Conservation (phyloP, 768 basidiomycete species). For the Leccinum arenicola region DNA sequence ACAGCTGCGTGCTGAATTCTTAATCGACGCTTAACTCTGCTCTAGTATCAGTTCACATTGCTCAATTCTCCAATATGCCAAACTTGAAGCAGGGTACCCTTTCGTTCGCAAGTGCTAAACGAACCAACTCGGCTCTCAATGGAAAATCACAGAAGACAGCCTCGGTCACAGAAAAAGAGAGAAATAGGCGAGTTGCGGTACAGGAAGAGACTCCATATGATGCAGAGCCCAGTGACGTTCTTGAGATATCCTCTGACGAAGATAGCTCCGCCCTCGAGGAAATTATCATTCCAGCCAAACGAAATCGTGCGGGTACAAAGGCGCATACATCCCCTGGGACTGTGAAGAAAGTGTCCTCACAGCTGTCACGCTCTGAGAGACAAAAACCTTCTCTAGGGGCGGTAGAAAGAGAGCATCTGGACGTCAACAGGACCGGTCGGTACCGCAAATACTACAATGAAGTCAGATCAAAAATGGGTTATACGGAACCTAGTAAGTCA, state of each 20-base stretch:
- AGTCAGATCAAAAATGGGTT: conserved; percentile 52
- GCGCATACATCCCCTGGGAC: conserved; percentile 5
- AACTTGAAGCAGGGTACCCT: conserved; percentile 46
- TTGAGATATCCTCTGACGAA: conserved; percentile 25
- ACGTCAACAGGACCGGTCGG: conserved; percentile 46
- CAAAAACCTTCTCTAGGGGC: not conserved
- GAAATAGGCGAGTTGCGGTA: conserved; percentile 3
- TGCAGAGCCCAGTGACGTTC: not conserved
- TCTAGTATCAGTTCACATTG: not conserved
- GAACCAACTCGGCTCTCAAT: conserved; percentile 31
- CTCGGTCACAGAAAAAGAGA: conserved; percentile 6
- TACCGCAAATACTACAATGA: conserved; percentile 52
- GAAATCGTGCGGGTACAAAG: conserved; percentile 27
- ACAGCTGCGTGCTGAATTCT: not conserved
- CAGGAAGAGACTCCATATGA: not conserved
- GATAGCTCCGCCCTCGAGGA: conserved; percentile 5
- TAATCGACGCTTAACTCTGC: not conserved
- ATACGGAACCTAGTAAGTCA: conserved; percentile 55
- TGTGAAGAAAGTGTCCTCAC: not conserved
- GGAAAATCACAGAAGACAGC: conserved; percentile 19
- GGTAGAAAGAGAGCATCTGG: conserved; percentile 28
- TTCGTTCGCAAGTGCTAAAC: conserved; percentile 45
- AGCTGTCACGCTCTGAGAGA: conserved; percentile 9
- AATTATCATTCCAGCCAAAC: conserved; percentile 17
- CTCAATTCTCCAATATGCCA: not conserved